Base-by-base conservation (phyloP, 2,329 filamentous ascomycete genomes). In the Colletotrichum shisoi region DNA sequence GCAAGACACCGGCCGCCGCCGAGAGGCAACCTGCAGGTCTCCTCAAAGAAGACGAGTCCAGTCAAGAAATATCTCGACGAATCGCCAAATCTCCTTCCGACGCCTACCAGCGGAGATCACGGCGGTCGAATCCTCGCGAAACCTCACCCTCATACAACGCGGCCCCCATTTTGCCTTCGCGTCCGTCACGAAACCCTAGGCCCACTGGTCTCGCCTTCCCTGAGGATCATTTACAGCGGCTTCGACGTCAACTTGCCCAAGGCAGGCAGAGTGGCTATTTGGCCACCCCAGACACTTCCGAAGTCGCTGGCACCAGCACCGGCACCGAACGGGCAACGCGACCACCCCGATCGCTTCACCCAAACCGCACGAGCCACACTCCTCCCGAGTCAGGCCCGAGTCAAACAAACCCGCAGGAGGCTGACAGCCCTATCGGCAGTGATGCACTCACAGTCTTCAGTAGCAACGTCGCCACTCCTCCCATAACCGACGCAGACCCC, bases 401-500 rank as follows among this genome's bases (percentile, higher is more conserved):
- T 67, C 77, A 81, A 65, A 75, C 76, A 24, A 67, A 48, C 39
- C n/a, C 53, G 40, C 66, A 46, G 37, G 63, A 62, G 9, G 63
- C 57, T 3, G 76, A 79, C 31, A 88, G 86, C 71, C 84, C 84
- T 3, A 78, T 81, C 0, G 83, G 79, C 34, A 87, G 83, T 72
- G 84, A 87, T 63, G 79, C 84, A 2, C 84, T 86, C 63, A 88
- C 87, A 12, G 80, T 86, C 40, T 90, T 91, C 72, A 84, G 83
- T 71, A 85, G 82, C 74, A 88, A 84, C 68, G 87, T 89, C 57
- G 89, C 91, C 58, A 93, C 91, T 11, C 91, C 91, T 37, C 91
- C 91, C 7, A 87, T 93, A 70, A 90, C 87, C 9, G 91, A 93
- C 70, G 86, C 88, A 24, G 91, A 93, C 68, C 78, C 87, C 12